Evolutionary conservation across 495 filamentous ascomycete species (phyloP).

Genomic region (Cercophora scortea): DNA sequence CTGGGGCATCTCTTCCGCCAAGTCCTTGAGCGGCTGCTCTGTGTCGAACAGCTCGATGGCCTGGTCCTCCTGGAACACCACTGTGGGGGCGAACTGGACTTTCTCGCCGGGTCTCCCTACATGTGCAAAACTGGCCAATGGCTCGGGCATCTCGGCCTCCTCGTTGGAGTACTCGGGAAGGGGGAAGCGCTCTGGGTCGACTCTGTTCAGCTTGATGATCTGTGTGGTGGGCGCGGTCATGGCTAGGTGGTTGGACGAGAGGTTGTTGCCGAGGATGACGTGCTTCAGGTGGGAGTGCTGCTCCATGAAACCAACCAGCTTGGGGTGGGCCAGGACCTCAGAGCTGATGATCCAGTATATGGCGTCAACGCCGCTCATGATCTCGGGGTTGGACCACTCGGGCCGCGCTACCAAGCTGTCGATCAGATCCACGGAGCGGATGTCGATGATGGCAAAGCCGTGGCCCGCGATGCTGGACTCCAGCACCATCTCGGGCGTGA

Average conservation of each 20-base stretch:
- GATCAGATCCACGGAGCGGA: conserved; percentile 63
- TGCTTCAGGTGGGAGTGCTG: conserved; percentile 56
- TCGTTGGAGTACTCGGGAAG: conserved; percentile 53
- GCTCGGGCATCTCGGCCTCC: conserved; percentile 5
- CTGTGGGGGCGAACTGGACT: conserved; percentile 59
- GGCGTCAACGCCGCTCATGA: conserved; percentile 58
- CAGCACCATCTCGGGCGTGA: conserved; percentile 49
- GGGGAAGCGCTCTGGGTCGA: conserved; percentile 63
- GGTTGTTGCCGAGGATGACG: conserved; percentile 62
- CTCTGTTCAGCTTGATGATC: conserved; percentile 55
- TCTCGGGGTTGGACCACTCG: conserved; percentile 61
- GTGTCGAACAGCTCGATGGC: conserved; percentile 49
- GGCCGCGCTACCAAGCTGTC: conserved; percentile 54
- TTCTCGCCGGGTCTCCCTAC: conserved; percentile 28
- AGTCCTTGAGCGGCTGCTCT: conserved; percentile 25
- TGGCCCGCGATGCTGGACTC: conserved; percentile 22
- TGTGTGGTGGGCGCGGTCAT: conserved; percentile 55
- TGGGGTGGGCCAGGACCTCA: conserved; percentile 52
- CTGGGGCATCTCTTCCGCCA: conserved; percentile 20
- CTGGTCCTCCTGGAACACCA: conserved; percentile 42
- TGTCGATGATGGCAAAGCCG: conserved; percentile 72
- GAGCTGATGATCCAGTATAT: conserved; percentile 77
- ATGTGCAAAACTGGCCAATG: conserved; percentile 11
- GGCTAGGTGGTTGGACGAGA: conserved; percentile 63
- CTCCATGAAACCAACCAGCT: conserved; percentile 60